A percentile compares a stretch with the other conserved stretches of the same genome.
Conservation (phyloP, 163 green algal species). For the Coccomyxa subellipsoidea region DNA sequence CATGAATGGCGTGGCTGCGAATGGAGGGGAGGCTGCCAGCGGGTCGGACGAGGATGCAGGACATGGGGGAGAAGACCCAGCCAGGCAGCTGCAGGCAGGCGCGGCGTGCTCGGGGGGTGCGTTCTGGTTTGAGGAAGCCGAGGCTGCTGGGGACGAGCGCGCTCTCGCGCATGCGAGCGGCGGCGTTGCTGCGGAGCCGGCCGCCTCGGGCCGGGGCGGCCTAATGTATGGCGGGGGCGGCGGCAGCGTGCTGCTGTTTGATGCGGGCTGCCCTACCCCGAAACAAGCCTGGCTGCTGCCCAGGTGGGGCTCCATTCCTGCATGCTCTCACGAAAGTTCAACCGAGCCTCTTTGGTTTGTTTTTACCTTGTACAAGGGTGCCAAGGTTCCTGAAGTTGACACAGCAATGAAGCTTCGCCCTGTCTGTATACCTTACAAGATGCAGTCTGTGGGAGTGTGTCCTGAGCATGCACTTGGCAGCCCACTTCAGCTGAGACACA, state of each 20-base stretch:
- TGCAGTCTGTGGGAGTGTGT: no score
- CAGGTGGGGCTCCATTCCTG: neutral
- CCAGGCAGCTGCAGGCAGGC: neutral
- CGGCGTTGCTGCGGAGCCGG: neutral
- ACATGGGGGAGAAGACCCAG: neutral
- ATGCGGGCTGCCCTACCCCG: conserved; percentile 25
- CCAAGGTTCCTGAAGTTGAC: no score
- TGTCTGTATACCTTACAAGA: no score
- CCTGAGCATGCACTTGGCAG: no score
- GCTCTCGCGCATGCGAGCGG: neutral
- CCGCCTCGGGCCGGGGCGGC: neutral
- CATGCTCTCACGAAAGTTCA: neutral
- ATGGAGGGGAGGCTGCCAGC: neutral
- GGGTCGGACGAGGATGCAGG: neutral
- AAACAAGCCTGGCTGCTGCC: conserved; percentile 23
- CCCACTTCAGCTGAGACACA: no score
- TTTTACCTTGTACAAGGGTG: no score
- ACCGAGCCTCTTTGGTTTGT: no score
- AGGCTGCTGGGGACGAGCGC: neutral
- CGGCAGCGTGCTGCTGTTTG: conserved; percentile 48
- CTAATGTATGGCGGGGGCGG: conserved; percentile 16
- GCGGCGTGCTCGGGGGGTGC: neutral
- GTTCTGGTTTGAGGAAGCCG: neutral
- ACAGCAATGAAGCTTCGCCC: no score
- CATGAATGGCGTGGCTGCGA: neutral